These are phyloP conservation scores for Solanum arcanum DNA, from an alignment of 257 asterid genomes.

Conservation along the genomic window DNA sequence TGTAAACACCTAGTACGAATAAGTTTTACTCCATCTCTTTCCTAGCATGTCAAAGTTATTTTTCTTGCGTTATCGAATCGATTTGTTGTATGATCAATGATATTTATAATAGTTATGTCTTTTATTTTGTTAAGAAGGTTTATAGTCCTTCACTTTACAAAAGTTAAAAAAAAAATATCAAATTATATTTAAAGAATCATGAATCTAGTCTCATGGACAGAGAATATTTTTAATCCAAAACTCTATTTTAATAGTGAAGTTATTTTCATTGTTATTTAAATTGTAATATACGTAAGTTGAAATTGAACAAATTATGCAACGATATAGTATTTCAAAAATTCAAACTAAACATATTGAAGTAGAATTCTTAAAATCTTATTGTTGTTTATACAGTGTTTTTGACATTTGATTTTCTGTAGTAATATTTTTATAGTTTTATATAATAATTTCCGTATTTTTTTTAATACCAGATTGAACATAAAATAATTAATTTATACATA, in stretches of 20 bases:
- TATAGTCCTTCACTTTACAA: neutral
- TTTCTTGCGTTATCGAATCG: neutral
- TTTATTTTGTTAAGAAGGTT: too few species aligned
- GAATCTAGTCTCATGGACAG: neutral
- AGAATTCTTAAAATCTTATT: too few species aligned
- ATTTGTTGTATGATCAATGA: neutral
- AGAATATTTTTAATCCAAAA: neutral
- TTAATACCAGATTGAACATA: neutral
- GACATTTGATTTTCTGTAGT: neutral
- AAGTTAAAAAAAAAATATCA: too few species aligned
- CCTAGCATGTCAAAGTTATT: neutral
- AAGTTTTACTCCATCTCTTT: neutral
- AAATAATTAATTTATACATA: neutral
- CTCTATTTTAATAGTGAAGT: neutral
- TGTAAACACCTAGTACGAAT: fast-evolving
- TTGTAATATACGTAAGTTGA: neutral
- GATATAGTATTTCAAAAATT: neutral
- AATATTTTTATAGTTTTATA: neutral
- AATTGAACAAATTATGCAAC: neutral
- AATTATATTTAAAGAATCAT: too few species aligned
- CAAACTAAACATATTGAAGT: neutral
- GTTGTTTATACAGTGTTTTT: neutral
- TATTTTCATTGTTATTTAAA: too few species aligned
- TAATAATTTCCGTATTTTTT: neutral
- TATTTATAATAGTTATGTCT: too few species aligned